Conservation (phyloP, 768 basidiomycete species). For the Lenzites betulinus region DNA sequence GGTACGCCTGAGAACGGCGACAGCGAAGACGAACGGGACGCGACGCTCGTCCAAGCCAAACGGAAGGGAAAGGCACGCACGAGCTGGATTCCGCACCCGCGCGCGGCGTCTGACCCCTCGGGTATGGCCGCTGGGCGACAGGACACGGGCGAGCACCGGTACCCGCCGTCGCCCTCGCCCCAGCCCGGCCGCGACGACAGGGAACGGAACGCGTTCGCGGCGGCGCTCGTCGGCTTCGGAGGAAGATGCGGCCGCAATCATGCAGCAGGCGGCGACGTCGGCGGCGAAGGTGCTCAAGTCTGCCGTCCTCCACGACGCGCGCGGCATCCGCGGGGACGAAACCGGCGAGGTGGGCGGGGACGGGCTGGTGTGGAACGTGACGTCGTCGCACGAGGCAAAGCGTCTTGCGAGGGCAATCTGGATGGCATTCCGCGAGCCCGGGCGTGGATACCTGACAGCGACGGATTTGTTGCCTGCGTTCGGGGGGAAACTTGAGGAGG, state of each 20-base stretch:
- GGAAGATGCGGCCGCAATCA: constrained; percentile 55
- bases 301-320: too few species aligned
- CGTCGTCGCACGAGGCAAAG: too few species aligned
- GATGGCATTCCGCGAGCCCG: too few species aligned
- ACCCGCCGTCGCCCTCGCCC: constrained; percentile 39
- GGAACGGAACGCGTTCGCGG: neutral
- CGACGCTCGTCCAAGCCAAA: constrained; percentile 30
- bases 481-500: constrained; percentile 45
- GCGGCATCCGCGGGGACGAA: too few species aligned
- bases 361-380: too few species aligned
- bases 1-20: constrained; percentile 22
- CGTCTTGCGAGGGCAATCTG: too few species aligned
- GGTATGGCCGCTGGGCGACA: neutral
- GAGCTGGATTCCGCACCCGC: constrained; percentile 9
- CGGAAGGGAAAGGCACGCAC: constrained; percentile 31
- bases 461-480: constrained; percentile 74
- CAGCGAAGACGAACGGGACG: constrained; percentile 35
- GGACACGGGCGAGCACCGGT: constrained; percentile 35
- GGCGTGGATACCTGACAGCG: constrained; percentile 60
- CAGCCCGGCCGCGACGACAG: too few species aligned
- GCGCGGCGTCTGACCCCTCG: constrained; percentile 21
- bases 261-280: too few species aligned
- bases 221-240: constrained; percentile 23
- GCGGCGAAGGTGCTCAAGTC: too few species aligned
- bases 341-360: too few species aligned